Percentiles rank a stretch among this genome's conserved stretches.
Conservation (phyloP, 148 eudicot species). For the Limonium bicolor region DNA sequence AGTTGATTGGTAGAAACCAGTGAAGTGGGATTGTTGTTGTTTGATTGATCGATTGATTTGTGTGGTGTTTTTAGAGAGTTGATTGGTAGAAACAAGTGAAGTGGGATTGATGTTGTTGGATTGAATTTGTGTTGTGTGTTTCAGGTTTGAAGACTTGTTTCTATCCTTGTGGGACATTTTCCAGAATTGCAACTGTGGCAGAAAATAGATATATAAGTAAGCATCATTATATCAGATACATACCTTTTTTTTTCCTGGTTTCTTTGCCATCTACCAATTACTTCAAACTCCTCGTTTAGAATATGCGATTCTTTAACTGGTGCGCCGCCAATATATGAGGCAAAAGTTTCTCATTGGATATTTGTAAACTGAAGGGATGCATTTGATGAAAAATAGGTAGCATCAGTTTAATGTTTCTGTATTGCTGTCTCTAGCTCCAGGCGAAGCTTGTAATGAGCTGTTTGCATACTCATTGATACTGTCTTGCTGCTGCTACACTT, state of each 20-base stretch:
- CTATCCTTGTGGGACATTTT: slow-evolving; percentile 22
- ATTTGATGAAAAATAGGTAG: background rate
- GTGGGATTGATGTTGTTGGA: background rate
- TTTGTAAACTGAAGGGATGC: background rate
- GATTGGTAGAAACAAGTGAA: background rate
- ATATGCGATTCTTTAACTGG: no score
- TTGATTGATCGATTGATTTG: background rate
- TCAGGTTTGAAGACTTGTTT: slow-evolving; percentile 18
- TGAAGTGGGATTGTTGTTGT: no score
- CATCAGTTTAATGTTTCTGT: background rate
- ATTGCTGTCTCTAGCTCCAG: slow-evolving; percentile 7
- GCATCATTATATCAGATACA: background rate
- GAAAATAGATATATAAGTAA: slow-evolving; percentile 12
- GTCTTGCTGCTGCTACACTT: slow-evolving; percentile 21
- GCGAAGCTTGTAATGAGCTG: slow-evolving; percentile 16
- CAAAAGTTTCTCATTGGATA: background rate
- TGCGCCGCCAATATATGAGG: background rate
- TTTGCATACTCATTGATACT: slow-evolving; percentile 14
- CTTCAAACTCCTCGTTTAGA: no score
- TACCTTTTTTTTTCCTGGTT: background rate
- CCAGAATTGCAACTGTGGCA: slow-evolving; percentile 12
- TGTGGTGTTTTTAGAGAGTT: background rate
- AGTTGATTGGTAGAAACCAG: no score
- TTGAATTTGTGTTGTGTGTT: no score
- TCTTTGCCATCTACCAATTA: no score